phyloP scores from a whole-genome alignment of 768 basidiomycete genomes.

The Tulasnella sp. region DNA sequence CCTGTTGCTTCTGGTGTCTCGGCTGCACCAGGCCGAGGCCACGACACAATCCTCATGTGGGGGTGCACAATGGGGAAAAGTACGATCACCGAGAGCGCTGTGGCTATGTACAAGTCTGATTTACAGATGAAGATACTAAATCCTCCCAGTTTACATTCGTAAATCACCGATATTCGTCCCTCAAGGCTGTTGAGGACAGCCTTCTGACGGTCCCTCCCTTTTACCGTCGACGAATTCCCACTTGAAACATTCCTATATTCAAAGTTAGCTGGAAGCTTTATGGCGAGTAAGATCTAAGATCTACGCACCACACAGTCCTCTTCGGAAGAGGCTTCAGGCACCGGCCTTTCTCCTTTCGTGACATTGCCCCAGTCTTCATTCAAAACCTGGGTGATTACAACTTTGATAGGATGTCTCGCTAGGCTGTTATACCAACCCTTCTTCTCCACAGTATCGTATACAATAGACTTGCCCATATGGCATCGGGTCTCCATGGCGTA shows the following conservation, averaged over 20 bases:
- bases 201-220: background rate
- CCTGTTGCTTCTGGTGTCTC: background rate
- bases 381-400: constrained; percentile 72
- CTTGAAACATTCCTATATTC: constrained; percentile 19
- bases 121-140: background rate
- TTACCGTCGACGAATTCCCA: constrained; percentile 7
- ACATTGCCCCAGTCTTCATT: constrained; percentile 75
- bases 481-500: constrained; percentile 88
- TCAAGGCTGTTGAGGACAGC: background rate
- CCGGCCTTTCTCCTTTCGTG: constrained; percentile 55
- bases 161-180: background rate
- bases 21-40: background rate
- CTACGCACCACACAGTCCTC: constrained; percentile 63
- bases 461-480: constrained; percentile 79
- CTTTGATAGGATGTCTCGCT: constrained; percentile 69
- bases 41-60: background rate
- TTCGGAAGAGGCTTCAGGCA: constrained; percentile 58
- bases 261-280: background rate
- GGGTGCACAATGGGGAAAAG: background rate
- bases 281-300: too few species aligned
- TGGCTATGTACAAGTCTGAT: background rate
- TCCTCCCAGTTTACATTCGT: background rate
- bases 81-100: background rate
- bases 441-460: constrained; percentile 84
- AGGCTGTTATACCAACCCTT: constrained; percentile 79